Evolutionary conservation across 192 early-diverging fungal species (phyloP), one percentile per base, ranked within the genome.

Genomic region (Thoreauomyces humboldtii): DNA sequence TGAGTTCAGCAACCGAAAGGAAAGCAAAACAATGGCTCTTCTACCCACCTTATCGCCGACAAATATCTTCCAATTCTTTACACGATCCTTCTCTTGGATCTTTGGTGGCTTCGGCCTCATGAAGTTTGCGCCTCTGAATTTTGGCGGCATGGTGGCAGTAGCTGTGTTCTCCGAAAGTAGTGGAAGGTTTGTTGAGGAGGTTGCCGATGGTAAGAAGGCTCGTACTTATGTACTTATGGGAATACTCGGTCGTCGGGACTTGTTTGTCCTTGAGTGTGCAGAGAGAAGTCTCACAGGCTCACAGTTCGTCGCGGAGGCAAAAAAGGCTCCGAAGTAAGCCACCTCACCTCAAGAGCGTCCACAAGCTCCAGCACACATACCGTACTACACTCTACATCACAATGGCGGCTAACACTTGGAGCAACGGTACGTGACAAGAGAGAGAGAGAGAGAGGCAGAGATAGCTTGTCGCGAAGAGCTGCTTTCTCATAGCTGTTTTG

Each of bases 31-130:
- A n/a, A 9, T 7, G 47, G 12, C 25, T 19, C 22, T 50, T 50
- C 22, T 48, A 22, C 37, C 2, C 29, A 80, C 76, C 63, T 70
- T 69, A 73, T 88, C 86, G 59, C 84, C 84, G 31, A 65, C 74
- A 61, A 77, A 70, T 22, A 88, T 77, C 54, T 81, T 80, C 86
- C 86, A 88, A 37, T 73, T 75, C 65, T 80, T 71, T 31, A 85
- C 52, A 28, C 65, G 74, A 64, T 79, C 62, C 42, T 75, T 53
- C 47, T 75, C 65, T 7, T 37, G 38, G 35, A 61, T 35, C 48
- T 66, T 65, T 59, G 63, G 70, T 43, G 28, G 46, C 22, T 34
- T 56, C 15, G 44, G 51, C 37, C 31, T 29, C 47, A 72, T 43
- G 27, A 72, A 12, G 63, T 72, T 72, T 28, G 57, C 46, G 1